These are phyloP conservation scores for Fraxinus floribunda DNA, from an alignment of 305 asterid species.

Conservation along the genomic window DNA sequence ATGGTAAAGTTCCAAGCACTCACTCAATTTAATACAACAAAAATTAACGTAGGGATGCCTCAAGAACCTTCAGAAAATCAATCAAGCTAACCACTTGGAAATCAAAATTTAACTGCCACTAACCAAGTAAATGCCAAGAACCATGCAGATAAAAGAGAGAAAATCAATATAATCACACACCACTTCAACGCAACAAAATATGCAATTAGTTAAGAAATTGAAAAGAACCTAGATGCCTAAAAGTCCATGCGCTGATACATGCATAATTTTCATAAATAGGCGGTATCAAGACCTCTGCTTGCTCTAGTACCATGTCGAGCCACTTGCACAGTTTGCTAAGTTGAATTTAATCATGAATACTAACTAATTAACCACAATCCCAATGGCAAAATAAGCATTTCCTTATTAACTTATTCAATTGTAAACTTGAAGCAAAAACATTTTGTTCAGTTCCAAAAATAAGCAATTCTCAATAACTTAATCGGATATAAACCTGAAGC, in stretches of 20 bases:
- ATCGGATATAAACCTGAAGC: slow-evolving; percentile 2
- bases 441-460: neutral
- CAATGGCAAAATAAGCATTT: neutral
- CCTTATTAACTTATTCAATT: neutral
- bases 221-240: neutral
- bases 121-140: neutral
- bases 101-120: neutral
- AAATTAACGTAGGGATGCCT: too few species aligned
- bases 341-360: neutral
- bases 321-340: neutral
- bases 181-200: neutral
- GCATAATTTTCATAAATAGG: neutral
- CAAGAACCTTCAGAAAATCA: neutral
- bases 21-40: neutral
- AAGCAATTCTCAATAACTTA: neutral
- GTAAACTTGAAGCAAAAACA: neutral
- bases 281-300: neutral
- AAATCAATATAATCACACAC: neutral
- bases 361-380: neutral
- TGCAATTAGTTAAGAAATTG: neutral
- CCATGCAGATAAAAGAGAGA: neutral
- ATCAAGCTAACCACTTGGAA: neutral
- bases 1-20: neutral
- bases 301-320: neutral
- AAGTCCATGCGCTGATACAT: too few species aligned